Evolutionary conservation across 495 filamentous ascomycete species (phyloP), one percentile per base, ranked within the genome.

Genomic region (Daldinia caldariorum): DNA sequence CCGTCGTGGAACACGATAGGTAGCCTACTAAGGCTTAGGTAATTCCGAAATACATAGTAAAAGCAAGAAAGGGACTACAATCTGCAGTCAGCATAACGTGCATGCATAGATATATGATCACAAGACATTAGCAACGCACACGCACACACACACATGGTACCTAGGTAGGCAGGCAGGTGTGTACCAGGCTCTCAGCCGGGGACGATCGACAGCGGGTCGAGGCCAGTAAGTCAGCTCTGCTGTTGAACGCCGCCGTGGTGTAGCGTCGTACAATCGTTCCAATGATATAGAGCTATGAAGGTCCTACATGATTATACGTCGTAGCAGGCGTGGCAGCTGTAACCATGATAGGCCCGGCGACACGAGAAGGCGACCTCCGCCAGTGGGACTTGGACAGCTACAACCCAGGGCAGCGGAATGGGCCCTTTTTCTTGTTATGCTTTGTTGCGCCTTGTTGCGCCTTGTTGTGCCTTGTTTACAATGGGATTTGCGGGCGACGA

Each of bases 101-200:
- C 70, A 67, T 72, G 70, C 70, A 72, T 72, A 72, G 61, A 61
- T 22, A 51, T 53, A 56, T 58, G 70, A 65, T 72, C 70, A 72
- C 70, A 72, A 68, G 26, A 26, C 26, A 26, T 26, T 26, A 26
- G 1, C 26, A 26, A 26, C 26, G 26, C 26, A 26, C 26, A 26
- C 26, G 26, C 26, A 26, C 26, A 26, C 26, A n/a, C n/a, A n/a
- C 3, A 26, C 26, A 26, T 26, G 26, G 26, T 26, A 26, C 26
- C 26, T 26, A 3, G 26, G 26, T 26, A 26, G 26, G 26, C 3
- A 26, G 26, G 26, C 3, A 26, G 3, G 3, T 1, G 3, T 1
- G 26, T 43, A 3, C 58, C 32, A 57, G 54, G 16, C 45, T 45
- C 38, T 54, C 59, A 51, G 59, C 55, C 32, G 53, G 54, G 34